phyloP scores from a whole-genome alignment of 768 basidiomycete genomes.

The Phallus indusiatus region DNA sequence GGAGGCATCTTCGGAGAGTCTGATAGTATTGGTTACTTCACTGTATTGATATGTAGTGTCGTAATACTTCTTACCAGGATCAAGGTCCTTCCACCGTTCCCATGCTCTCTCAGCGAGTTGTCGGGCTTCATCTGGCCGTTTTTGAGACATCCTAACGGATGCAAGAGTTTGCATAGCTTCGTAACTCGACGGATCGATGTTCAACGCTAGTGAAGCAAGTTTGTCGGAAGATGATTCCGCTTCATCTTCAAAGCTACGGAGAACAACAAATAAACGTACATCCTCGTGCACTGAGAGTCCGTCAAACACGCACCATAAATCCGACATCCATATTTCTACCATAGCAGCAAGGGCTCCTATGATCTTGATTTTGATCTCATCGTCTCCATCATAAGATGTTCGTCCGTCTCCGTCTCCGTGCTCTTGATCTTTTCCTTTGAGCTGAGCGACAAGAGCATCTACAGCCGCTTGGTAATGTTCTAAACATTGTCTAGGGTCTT shows the following conservation, averaged over 20 bases:
- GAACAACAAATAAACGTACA: background rate
- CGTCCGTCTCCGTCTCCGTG: slow-evolving; percentile 22
- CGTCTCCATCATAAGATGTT: slow-evolving; percentile 27
- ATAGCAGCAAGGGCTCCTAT: slow-evolving; percentile 78
- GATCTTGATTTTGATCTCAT: slow-evolving; percentile 55
- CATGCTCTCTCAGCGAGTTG: slow-evolving; percentile 58
- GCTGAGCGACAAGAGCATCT: slow-evolving; percentile 52
- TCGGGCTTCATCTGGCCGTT: slow-evolving; percentile 74
- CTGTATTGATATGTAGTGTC: slow-evolving; percentile 3
- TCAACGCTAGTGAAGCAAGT: slow-evolving; percentile 61
- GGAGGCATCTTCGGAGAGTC: slow-evolving; percentile 64
- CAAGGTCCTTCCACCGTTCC: slow-evolving; percentile 60
- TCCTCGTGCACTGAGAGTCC: background rate
- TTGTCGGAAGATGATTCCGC: slow-evolving; percentile 78
- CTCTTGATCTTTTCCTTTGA: slow-evolving; percentile 62
- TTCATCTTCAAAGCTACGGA: slow-evolving; percentile 61
- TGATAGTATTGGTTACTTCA: slow-evolving; percentile 16
- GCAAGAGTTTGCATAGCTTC: slow-evolving; percentile 77
- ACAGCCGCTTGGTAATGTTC: slow-evolving; percentile 75
- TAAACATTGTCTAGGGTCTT: slow-evolving; percentile 65
- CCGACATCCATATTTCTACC: slow-evolving; percentile 97
- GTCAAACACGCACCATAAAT: slow-evolving; percentile 58
- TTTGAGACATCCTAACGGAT: slow-evolving; percentile 83
- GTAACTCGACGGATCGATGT: slow-evolving; percentile 62
- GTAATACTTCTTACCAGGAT: slow-evolving; percentile 31